Evolutionary conservation across 176 grass and related monocot genomes (phyloP), one percentile per base, ranked within the genome.

Genomic region (Hyparrhenia diplandra): DNA sequence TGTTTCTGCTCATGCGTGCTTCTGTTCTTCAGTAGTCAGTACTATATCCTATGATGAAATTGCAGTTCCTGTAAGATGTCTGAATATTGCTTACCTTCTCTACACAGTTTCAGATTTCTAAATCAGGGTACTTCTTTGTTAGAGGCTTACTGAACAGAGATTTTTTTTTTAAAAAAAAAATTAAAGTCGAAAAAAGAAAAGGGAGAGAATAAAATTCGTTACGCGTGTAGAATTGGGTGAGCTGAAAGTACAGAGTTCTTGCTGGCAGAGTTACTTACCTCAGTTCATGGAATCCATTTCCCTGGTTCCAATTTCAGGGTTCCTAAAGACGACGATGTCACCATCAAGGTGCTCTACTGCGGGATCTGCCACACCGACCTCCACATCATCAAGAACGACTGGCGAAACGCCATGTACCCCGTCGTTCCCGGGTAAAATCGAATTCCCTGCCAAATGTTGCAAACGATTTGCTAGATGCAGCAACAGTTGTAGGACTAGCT

Each of bases 291-390:
- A 55, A 55, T n/a, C 52, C 52, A 9, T 57, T n/a, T 23, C 52
- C 0, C 17, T 21, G 49, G 49, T 54, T 54, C 18, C 49, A 23
- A 57, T 57, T 57, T 23, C 73, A 94, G 92, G 75, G 58, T 42
- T 58, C 41, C 64, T 31, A 83, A 66, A 23, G 88, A 91, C 49
- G 79, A 86, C 16, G 88, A 94, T 81, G 92, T 94, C 52, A 91
- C 88, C 10, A 76, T 94, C 86, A 94, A 91, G 87, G 82, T 94
- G 45, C 85, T 94, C 74, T 94, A 72, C 82, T 94, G 92, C 23
- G 92, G 88, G 16, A 88, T 91, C 79, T 94, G 92, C 79, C 92
- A 94, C 86, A 94, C 92, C 0, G 92, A 94, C 58, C 85, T 94
- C 5, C 89, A 94, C 45, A 41, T 42, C 32, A 84, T 91, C 84